Base-by-base conservation (phyloP, 1,284 basidiomycete genomes). In the Austroboletus novae-zelandiae region DNA sequence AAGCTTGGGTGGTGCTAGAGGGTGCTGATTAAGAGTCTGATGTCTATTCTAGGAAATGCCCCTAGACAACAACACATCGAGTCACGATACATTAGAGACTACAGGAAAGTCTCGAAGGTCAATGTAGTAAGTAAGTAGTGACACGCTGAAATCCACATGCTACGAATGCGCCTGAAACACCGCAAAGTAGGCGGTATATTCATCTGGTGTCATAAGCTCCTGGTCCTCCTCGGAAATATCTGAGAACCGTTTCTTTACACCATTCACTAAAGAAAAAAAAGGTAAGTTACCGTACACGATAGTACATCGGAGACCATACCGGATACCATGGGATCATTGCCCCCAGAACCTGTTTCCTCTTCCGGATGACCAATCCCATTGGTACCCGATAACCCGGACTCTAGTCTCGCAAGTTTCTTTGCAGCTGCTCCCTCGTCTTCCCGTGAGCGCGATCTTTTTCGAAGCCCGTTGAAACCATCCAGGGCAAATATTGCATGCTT, bases 201-300 rank as follows among this genome's bases (percentile, higher is more conserved):
- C 89, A 47, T 91, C 89, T 9, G 87, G 83, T 10, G 87, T 89
- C 89, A 91, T 91, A 60, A 84, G 64, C 45, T 90, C 88, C 58
- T 91, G 86, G 60, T 91, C 84, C 58, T 89, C 89, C 60, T 91
- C 89, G 10, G 86, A 90, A 43, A 91, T 78, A 55, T 79, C 71
- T n/a, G 85, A 88, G 62, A 85, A 84, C 14, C 77, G 74, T 53
- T 86, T 79, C 7, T 80, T 75, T 49, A 73, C 69, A n/a, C 89
- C 87, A 55, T 86, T 83, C 23, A 91, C 89, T 89, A 52, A 14
- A 43, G 31, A 50, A 51, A 43, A 43, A 39, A 43, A 41, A 31
- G 48, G 37, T 50, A 27, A 55, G 47, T 5, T 15, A 7, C 45
- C 20, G 36, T 41, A 17, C 11, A 39, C 3, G 14, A 11, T 32